phyloP scores from a whole-genome alignment of 2,329 filamentous ascomycete species.

The Eutypella sp. region DNA sequence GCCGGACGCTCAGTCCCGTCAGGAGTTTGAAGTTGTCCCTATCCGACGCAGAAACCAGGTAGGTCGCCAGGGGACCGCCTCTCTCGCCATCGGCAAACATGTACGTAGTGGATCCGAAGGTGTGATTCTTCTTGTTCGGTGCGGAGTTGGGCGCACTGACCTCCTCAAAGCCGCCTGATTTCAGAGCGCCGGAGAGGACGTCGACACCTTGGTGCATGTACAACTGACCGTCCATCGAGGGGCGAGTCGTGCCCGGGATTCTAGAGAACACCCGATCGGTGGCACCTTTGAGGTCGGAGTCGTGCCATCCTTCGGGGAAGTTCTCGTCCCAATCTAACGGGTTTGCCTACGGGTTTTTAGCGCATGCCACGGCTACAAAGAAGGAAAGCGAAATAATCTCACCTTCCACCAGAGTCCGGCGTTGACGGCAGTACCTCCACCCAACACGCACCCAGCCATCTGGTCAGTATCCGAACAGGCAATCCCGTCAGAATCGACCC shows the following conservation, averaged over 20 bases:
- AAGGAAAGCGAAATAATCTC: slow-evolving; percentile 4
- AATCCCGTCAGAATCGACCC: slow-evolving; percentile 58
- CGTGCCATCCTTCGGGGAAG: slow-evolving; percentile 68
- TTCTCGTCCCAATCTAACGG: slow-evolving; percentile 67
- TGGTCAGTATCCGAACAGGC: slow-evolving; percentile 65
- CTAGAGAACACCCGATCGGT: slow-evolving; percentile 58
- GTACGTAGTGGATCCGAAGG: slow-evolving; percentile 59
- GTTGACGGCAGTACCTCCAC: slow-evolving; percentile 63
- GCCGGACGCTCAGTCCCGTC: slow-evolving; percentile 61
- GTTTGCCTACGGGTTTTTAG: slow-evolving; percentile 40
- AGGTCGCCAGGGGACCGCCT: slow-evolving; percentile 65
- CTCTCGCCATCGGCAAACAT: slow-evolving; percentile 63
- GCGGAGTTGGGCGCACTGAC: slow-evolving; percentile 52
- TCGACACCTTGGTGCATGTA: slow-evolving; percentile 63
- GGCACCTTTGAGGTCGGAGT: slow-evolving; percentile 53
- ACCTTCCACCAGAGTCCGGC: slow-evolving; percentile 64
- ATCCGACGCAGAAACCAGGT: slow-evolving; percentile 56
- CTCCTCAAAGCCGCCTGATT: slow-evolving; percentile 55
- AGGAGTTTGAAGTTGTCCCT: slow-evolving; percentile 64
- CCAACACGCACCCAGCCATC: slow-evolving; percentile 70
- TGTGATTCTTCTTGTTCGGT: slow-evolving; percentile 59
- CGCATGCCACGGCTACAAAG: background rate
- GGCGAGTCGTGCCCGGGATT: slow-evolving; percentile 63
- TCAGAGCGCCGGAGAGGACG: slow-evolving; percentile 54
- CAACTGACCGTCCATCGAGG: slow-evolving; percentile 59